Conservation (phyloP, 345 rosid species). For the Leavenworthia alabamica region DNA sequence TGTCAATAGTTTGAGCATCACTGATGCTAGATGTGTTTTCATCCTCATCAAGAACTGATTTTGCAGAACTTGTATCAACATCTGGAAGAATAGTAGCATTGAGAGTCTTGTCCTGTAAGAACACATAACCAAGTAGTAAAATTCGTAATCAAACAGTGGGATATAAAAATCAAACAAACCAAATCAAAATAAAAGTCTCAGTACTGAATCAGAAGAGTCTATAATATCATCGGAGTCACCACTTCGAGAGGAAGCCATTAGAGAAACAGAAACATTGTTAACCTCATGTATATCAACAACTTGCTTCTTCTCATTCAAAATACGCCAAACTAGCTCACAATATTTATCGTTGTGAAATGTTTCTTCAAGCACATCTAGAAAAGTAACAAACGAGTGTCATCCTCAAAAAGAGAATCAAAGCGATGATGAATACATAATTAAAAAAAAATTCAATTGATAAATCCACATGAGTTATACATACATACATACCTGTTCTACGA, state of each 20-base stretch:
- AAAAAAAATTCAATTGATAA: neutral
- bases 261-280: conserved; percentile 40
- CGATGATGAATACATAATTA: neutral
- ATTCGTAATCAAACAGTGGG: neutral
- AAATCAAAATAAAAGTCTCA: conserved; percentile 32
- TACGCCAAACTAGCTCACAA: conserved; percentile 48
- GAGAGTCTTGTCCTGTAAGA: conserved; percentile 27
- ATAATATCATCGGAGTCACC: conserved; percentile 43
- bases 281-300: conserved; percentile 47
- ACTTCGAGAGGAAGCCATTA: conserved; percentile 42
- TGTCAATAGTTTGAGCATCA: conserved; percentile 31
- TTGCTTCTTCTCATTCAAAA: conserved; percentile 43
- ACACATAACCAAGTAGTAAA: neutral
- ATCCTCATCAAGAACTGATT: conserved; percentile 16
- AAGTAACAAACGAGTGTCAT: neutral
- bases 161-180: conserved; percentile 1
- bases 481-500: conserved; percentile 41
- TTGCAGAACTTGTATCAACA: conserved; percentile 24
- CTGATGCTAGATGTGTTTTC: conserved; percentile 17
- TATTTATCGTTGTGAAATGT: conserved; percentile 46
- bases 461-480: neutral
- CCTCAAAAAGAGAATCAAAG: neutral
- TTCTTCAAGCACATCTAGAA: conserved; percentile 57
- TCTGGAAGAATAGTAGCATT: conserved; percentile 16
- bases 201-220: conserved; percentile 44